Conservation (phyloP, 352 stramenopile genomes). For the Hyaloperonospora arabidopsidis region DNA sequence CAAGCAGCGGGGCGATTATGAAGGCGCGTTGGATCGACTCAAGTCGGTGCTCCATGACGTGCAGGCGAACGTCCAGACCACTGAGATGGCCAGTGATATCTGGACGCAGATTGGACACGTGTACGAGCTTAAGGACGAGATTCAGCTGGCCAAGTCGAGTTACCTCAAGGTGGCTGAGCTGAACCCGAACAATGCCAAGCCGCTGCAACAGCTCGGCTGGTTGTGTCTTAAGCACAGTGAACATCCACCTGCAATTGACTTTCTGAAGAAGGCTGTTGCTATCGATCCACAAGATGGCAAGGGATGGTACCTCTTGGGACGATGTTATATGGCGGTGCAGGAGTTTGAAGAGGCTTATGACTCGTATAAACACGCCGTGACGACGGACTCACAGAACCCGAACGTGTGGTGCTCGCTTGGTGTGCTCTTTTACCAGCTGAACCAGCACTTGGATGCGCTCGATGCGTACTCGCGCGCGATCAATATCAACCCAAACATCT, state of each 20-base stretch:
- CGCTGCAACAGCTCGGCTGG: constrained; percentile 78
- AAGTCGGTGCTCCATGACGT: constrained; percentile 79
- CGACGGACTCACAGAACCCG: constrained; percentile 84
- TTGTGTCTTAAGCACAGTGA: constrained; percentile 81
- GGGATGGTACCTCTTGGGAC: constrained; percentile 84
- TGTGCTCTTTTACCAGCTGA: constrained; percentile 88
- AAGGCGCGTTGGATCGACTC: constrained; percentile 69
- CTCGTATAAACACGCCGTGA: constrained; percentile 86
- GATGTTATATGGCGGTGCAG: constrained; percentile 88
- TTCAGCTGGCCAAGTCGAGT: constrained; percentile 76
- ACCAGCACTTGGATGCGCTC: constrained; percentile 82
- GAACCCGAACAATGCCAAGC: constrained; percentile 80
- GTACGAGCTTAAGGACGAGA: constrained; percentile 83
- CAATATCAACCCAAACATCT: constrained; percentile 89
- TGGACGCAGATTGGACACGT: constrained; percentile 85
- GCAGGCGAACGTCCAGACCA: constrained; percentile 73
- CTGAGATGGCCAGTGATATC: constrained; percentile 81
- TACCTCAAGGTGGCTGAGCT: constrained; percentile 80
- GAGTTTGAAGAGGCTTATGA: constrained; percentile 87
- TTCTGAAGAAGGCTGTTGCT: constrained; percentile 72
- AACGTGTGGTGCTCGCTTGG: constrained; percentile 88
- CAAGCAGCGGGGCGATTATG: constrained; percentile 76
- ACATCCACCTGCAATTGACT: constrained; percentile 76
- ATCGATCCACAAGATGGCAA: constrained; percentile 80
- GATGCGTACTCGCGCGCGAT: constrained; percentile 85